Evolutionary conservation across 805 yeast species (phyloP), one percentile per base, ranked within the genome.

Genomic region (Yarrowia porcina): DNA sequence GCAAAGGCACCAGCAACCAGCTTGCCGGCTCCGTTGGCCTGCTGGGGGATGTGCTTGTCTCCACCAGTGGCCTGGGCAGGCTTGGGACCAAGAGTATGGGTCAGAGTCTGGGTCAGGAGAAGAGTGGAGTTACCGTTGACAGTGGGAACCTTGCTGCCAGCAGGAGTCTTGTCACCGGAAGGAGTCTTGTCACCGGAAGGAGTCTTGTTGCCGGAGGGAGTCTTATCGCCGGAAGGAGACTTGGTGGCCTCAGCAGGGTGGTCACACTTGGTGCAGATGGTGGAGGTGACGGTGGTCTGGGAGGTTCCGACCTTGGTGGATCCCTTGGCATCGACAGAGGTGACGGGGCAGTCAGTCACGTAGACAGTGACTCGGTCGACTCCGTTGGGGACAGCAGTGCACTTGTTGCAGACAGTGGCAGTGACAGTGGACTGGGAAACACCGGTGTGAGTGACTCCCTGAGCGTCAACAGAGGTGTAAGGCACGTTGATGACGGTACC

Each of bases 251-350:
- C 49, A 10, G 9, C 33, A 7, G 50, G 33, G n/a, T 44, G 10
- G 35, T 11, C 35, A 9, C 50, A 44, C 50, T 44, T 44, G 35
- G 50, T 44, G 23, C 50, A 44, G 35, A 44, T 18, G 35, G 50
- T 44, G 23, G 50, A 44, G 13, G 50, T 44, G 30, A 44, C 50
- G 11, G 50, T 44, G 50, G 33, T n/a, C 50, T 44, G 21, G 35
- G 50, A 25, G n/a, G n/a, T 27, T 2, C 13, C 50, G 5, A 28
- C 35, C 2, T 15, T 18, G 5, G 50, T 44, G n/a, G 18, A 15
- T 3, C 50, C 50, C 23, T 44, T 21, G 23, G 50, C 50, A n/a
- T 44, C 23, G 11, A 44, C 50, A 17, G 23, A 4, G 35, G 35
- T 44, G 10, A 44, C 50, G n/a, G 50, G 50, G 20, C 50, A 44